Percentiles rank a stretch among this genome's conserved stretches.
Evolutionary conservation across 148 eudicot genomes (phyloP).

Genomic region (Suaeda aralocaspica): DNA sequence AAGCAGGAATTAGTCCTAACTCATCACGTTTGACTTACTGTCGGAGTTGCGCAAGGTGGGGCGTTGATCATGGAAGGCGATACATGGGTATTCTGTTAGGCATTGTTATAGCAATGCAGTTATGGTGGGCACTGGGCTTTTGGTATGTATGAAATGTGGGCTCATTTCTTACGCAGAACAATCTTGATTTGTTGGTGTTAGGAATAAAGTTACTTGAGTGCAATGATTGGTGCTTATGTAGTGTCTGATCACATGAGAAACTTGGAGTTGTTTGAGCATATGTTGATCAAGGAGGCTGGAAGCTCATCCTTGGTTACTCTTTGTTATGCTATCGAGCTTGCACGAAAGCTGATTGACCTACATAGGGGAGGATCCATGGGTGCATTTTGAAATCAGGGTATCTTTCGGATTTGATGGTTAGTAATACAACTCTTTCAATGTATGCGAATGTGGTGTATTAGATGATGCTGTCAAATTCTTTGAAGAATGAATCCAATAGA

Average conservation of each 20-base stretch:
- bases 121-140: constrained; percentile 67
- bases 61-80: constrained; percentile 48
- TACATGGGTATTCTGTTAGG: constrained; percentile 69
- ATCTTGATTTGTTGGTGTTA: constrained; percentile 39
- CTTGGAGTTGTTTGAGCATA: constrained; percentile 40
- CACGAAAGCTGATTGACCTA: constrained; percentile 51
- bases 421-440: constrained; percentile 78
- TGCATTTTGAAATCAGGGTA: constrained; percentile 47
- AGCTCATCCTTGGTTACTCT: constrained; percentile 49
- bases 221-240: constrained; percentile 72
- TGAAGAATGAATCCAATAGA: constrained; percentile 59
- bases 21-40: constrained; percentile 59
- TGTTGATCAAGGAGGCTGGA: constrained; percentile 31
- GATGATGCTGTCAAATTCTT: constrained; percentile 57
- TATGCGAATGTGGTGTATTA: constrained; percentile 71
- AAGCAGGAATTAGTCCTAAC: constrained; percentile 53
- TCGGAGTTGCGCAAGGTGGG: constrained; percentile 56
- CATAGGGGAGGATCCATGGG: constrained; percentile 50
- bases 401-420: constrained; percentile 46
- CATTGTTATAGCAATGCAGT: constrained; percentile 46
- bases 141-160: constrained; percentile 88
- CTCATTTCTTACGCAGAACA: constrained; percentile 47
- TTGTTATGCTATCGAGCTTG: constrained; percentile 63
- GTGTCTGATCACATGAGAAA: constrained; percentile 42
- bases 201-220: constrained; percentile 87